Evolutionary conservation across 2,329 filamentous ascomycete genomes (phyloP).

Genomic region (Elsinoe fawcettii): DNA sequence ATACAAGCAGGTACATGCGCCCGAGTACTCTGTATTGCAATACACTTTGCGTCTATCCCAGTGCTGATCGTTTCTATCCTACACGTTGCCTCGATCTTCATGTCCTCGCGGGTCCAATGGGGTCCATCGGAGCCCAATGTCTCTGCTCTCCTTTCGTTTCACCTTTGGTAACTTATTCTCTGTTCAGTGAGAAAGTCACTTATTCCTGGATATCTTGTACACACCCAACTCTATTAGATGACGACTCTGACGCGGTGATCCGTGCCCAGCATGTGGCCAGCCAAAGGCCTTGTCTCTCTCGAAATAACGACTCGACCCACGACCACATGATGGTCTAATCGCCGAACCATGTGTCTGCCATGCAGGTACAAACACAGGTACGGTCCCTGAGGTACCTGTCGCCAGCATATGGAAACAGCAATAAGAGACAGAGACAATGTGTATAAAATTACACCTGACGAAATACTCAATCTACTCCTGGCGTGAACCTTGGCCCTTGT

Average conservation of each 20-base stretch:
- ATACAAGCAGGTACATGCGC: neutral
- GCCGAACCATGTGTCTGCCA: neutral
- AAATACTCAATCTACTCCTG: constrained; percentile 7
- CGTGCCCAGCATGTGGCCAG: neutral
- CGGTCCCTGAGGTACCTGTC: neutral
- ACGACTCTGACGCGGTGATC: constrained; percentile 9
- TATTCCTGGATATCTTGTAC: neutral
- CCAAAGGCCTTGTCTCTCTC: too few species aligned
- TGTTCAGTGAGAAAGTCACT: neutral
- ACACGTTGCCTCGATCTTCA: neutral
- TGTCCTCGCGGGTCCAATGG: neutral
- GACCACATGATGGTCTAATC: neutral
- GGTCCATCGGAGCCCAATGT: constrained; percentile 3
- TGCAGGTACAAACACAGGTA: neutral
- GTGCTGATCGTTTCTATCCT: neutral
- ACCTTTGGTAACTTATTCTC: neutral
- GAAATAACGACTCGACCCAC: too few species aligned
- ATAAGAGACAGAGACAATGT: neutral
- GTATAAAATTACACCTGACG: neutral
- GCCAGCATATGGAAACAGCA: neutral
- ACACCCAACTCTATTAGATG: constrained; percentile 1
- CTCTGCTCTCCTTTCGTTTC: constrained; percentile 4
- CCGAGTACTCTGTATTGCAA: neutral
- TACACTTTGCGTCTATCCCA: constrained; percentile 9
- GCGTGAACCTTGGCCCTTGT: neutral